phyloP scores from a whole-genome alignment of 2,329 filamentous ascomycete species.

The Bipolaris oryzae region DNA sequence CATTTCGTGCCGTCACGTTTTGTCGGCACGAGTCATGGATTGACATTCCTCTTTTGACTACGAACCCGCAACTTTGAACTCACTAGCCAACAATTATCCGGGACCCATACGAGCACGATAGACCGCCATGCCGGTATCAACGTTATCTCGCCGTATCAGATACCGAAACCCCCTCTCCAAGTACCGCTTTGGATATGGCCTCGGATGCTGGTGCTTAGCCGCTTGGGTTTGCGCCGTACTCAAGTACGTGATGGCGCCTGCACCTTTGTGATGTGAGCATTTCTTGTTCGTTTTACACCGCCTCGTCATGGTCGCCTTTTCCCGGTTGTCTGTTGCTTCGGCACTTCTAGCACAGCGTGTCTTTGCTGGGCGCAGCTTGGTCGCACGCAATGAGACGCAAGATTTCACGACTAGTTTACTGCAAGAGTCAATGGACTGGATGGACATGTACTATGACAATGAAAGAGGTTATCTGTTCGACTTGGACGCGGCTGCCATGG shows the following conservation, averaged over 20 bases:
- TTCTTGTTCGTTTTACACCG: neutral
- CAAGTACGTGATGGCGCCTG: neutral
- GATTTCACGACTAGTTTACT: slow-evolving; percentile 23
- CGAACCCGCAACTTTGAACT: neutral
- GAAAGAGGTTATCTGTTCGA: slow-evolving; percentile 61
- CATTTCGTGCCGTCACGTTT: slow-evolving; percentile 6
- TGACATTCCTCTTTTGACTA: slow-evolving; percentile 5
- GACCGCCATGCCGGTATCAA: slow-evolving; percentile 3
- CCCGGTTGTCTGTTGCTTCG: slow-evolving; percentile 19
- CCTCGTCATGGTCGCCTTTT: slow-evolving; percentile 14
- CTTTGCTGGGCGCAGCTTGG: slow-evolving; percentile 11
- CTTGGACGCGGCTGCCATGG: slow-evolving; percentile 55
- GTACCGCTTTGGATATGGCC: slow-evolving; percentile 2
- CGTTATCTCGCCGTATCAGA: slow-evolving; percentile 8
- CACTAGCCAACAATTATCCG: slow-evolving; percentile 5
- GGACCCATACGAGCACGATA: neutral
- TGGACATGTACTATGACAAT: slow-evolving; percentile 62
- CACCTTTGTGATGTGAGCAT: neutral
- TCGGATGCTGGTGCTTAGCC: slow-evolving; percentile 6
- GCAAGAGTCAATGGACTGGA: slow-evolving; percentile 60
- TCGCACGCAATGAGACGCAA: slow-evolving; percentile 25
- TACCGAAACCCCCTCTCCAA: slow-evolving; percentile 9
- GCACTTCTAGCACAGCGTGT: slow-evolving; percentile 13
- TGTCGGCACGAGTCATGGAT: slow-evolving; percentile 6
- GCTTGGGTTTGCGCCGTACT: neutral